These are phyloP conservation scores for Micractinium conductrix DNA, from an alignment of 139 green algal genomes.

Conservation along the genomic window DNA sequence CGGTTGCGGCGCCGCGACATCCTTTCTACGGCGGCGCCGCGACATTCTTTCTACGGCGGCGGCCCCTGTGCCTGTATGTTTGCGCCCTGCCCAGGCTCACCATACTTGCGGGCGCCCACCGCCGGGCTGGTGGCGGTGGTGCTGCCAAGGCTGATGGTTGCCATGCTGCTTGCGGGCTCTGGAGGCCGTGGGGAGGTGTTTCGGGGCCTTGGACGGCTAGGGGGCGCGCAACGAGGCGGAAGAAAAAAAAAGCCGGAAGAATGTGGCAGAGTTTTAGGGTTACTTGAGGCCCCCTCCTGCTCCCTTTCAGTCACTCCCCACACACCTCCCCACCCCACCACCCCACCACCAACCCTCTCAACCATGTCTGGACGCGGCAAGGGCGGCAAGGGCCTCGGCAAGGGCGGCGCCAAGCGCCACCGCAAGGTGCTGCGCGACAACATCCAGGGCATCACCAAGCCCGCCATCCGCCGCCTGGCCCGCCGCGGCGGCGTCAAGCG, in stretches of 20 bases:
- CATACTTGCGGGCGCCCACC: constrained; percentile 10
- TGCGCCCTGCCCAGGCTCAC: neutral
- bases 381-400: constrained; percentile 94
- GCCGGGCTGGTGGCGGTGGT: constrained; percentile 7
- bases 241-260: neutral
- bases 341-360: too few species aligned
- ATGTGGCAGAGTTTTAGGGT: too few species aligned
- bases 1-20: too few species aligned
- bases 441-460: constrained; percentile 80
- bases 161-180: constrained; percentile 17
- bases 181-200: neutral
- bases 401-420: constrained; percentile 92
- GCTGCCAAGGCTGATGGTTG: neutral
- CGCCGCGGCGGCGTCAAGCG: constrained; percentile 88
- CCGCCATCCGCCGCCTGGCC: constrained; percentile 82
- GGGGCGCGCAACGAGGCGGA: neutral
- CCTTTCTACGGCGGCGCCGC: too few species aligned
- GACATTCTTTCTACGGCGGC: neutral
- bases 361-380: constrained; percentile 94
- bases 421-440: constrained; percentile 87
- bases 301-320: too few species aligned
- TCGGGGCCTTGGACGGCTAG: neutral
- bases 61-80: neutral
- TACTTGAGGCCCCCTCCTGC: too few species aligned
- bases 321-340: too few species aligned